Percentiles rank a stretch among this genome's conserved stretches.
Evolutionary conservation across 345 rosid species (phyloP).

Genomic region (Ricinus communis): DNA sequence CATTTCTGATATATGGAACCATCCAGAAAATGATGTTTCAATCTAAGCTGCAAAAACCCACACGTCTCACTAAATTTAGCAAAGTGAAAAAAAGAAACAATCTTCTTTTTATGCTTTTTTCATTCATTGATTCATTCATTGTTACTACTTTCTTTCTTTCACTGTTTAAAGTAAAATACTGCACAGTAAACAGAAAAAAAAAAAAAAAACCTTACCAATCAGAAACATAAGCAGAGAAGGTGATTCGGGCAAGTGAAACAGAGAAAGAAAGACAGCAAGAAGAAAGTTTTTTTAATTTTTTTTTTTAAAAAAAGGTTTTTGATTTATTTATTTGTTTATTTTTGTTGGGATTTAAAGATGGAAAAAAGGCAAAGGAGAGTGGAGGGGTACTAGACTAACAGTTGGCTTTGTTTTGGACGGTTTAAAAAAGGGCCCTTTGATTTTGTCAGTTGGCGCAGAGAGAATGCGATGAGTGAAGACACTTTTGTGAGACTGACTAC

Average conservation of each 20-base stretch:
- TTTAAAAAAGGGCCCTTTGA: slow-evolving; percentile 1
- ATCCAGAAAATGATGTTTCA: slow-evolving; percentile 28
- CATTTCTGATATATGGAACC: slow-evolving; percentile 2
- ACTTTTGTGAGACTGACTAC: no score
- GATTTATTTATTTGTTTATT: not conserved
- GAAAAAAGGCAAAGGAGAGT: not conserved
- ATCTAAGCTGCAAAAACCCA: slow-evolving; percentile 26
- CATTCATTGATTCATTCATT: no score
- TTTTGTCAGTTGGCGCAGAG: no score
- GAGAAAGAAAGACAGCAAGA: not conserved
- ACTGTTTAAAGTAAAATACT: not conserved
- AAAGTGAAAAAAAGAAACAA: not conserved
- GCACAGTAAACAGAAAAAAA: no score
- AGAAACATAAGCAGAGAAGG: slow-evolving; percentile 1
- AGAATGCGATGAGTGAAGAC: not conserved
- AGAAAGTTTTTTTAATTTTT: no score
- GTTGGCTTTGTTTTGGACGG: slow-evolving; percentile 12
- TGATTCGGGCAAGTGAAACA: not conserved
- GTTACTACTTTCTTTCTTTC: not conserved
- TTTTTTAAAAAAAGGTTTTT: not conserved
- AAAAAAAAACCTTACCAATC: not conserved
- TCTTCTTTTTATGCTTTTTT: no score
- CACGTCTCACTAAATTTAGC: slow-evolving; percentile 15
- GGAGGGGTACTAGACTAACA: not conserved
- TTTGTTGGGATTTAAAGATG: no score